These are phyloP conservation scores for Viola pubescens DNA, from an alignment of 441 rosid species.

Conservation along the genomic window DNA sequence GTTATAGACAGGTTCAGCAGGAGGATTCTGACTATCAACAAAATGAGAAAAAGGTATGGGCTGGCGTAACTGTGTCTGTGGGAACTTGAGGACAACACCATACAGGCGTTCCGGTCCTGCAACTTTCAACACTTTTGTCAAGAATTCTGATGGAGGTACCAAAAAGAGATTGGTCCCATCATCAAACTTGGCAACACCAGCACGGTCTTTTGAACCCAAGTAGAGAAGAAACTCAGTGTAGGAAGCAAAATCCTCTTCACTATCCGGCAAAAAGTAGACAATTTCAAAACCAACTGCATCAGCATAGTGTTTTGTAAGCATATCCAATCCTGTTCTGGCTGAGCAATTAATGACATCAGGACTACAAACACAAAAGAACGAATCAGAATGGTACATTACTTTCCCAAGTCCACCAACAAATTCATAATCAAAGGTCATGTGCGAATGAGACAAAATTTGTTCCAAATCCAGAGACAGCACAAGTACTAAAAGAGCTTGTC, in stretches of 20 bases:
- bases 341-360: conserved; percentile 92
- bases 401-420: too few species aligned
- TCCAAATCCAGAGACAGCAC: too few species aligned
- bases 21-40: conserved; percentile 34
- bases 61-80: conserved; percentile 37
- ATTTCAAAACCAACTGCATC: conserved; percentile 78
- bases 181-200: conserved; percentile 92
- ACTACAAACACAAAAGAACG: conserved; percentile 35
- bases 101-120: conserved; percentile 83
- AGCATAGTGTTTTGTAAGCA: conserved; percentile 73
- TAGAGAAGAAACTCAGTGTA: conserved; percentile 92
- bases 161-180: conserved; percentile 85
- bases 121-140: conserved; percentile 69
- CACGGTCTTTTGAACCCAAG: conserved; percentile 84
- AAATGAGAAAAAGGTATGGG: conserved; percentile 32
- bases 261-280: conserved; percentile 88
- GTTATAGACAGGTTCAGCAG: conserved; percentile 34
- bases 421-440: too few species aligned
- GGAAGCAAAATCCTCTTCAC: conserved; percentile 87
- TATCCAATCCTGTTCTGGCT: conserved; percentile 95
- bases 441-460: too few species aligned
- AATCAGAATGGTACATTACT: too few species aligned
- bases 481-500: too few species aligned
- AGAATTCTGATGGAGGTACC: conserved; percentile 93
- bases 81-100: conserved; percentile 88